Conservation (phyloP, 2,329 filamentous ascomycete species). For the Beauveria sp. region DNA sequence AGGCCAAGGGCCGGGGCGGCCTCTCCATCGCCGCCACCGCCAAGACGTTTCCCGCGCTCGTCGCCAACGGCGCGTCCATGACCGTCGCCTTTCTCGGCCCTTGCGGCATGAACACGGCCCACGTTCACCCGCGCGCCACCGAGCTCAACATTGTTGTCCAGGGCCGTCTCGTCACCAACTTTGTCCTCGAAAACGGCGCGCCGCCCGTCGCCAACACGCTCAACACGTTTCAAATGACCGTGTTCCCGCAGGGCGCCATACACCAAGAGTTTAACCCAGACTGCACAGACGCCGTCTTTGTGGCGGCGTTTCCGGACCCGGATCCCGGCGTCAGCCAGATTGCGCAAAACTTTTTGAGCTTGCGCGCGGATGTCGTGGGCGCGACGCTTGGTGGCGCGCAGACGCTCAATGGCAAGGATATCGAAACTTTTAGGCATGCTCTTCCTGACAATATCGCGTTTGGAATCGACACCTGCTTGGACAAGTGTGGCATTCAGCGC, state of each 20-base stretch:
- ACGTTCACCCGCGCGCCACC: slow-evolving; percentile 39
- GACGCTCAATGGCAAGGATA: slow-evolving; percentile 32
- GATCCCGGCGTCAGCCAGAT: slow-evolving; percentile 39
- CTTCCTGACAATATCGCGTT: slow-evolving; percentile 43
- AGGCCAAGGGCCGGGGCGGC: slow-evolving; percentile 28
- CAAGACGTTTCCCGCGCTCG: slow-evolving; percentile 42
- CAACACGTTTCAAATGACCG: slow-evolving; percentile 34
- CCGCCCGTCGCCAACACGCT: slow-evolving; percentile 30
- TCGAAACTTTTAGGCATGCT: slow-evolving; percentile 28
- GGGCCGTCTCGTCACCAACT: slow-evolving; percentile 36
- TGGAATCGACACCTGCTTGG: slow-evolving; percentile 43
- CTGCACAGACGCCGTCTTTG: slow-evolving; percentile 39
- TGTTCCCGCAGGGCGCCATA: slow-evolving; percentile 42
- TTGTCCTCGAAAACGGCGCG: slow-evolving; percentile 36
- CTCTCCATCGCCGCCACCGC: slow-evolving; percentile 32
- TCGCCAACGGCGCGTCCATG: slow-evolving; percentile 38
- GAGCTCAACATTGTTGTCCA: slow-evolving; percentile 40
- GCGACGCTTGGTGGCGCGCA: slow-evolving; percentile 31
- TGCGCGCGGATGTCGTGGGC: slow-evolving; percentile 28
- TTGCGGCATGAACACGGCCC: slow-evolving; percentile 44
- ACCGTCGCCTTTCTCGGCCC: slow-evolving; percentile 41
- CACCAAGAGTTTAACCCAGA: slow-evolving; percentile 46
- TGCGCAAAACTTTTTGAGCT: slow-evolving; percentile 39
- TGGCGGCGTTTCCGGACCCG: slow-evolving; percentile 37
- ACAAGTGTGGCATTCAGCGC: slow-evolving; percentile 36